phyloP scores from a whole-genome alignment of 2,329 filamentous ascomycete genomes.

The Beauveria scarabaeidicola region DNA sequence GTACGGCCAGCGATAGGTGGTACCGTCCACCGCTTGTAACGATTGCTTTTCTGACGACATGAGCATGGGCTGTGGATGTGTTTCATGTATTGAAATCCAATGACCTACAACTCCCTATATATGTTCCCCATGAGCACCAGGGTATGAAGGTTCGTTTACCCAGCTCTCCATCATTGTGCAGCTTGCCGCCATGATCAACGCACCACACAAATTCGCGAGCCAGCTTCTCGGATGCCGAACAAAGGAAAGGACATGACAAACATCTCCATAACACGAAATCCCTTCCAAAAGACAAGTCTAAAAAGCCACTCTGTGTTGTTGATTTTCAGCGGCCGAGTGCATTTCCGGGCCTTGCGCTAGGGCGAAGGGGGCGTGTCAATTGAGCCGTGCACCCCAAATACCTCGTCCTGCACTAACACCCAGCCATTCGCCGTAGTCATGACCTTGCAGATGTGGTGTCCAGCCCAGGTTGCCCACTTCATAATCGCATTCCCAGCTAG shows the following conservation, averaged over 20 bases:
- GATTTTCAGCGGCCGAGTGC: neutral
- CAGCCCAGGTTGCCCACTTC: slow-evolving; percentile 80
- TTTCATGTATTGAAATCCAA: slow-evolving; percentile 2
- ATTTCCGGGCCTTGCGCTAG: neutral
- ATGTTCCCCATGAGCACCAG: slow-evolving; percentile 3
- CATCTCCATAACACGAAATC: neutral
- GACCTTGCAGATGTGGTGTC: slow-evolving; percentile 63
- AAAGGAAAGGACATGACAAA: slow-evolving; percentile 5
- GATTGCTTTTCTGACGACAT: neutral
- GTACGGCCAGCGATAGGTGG: slow-evolving; percentile 28
- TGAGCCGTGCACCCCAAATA: slow-evolving; percentile 62
- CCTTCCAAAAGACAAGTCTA: neutral
- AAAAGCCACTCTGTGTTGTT: neutral
- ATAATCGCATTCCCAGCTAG: slow-evolving; percentile 78
- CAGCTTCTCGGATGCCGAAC: neutral
- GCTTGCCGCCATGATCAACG: neutral
- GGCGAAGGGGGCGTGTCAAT: slow-evolving; percentile 15
- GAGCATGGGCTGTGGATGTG: neutral
- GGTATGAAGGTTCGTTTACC: neutral
- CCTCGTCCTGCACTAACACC: slow-evolving; percentile 74
- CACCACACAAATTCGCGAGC: neutral
- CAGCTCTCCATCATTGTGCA: neutral
- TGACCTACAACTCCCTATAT: slow-evolving; percentile 10
- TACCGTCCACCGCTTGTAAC: neutral
- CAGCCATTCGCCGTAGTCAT: slow-evolving; percentile 72